Evolutionary conservation across 805 yeast species (phyloP).

Genomic region (Suhomyces kilbournensis): DNA sequence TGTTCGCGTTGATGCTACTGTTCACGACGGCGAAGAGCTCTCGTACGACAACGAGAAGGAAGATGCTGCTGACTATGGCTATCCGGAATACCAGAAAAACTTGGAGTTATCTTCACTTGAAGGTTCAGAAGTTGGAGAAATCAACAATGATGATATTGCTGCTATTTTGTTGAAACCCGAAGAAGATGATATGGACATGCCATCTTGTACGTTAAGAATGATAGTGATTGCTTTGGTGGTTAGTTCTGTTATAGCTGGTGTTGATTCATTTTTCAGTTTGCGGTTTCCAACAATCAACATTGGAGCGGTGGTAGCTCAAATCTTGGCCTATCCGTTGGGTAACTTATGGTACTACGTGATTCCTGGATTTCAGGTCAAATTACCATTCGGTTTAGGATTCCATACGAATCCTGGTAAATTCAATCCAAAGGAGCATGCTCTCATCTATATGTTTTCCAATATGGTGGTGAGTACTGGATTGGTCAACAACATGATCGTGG

Average conservation of each 20-base stretch:
- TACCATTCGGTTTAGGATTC: slow-evolving; percentile 10
- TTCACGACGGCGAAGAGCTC: neutral
- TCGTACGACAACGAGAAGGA: neutral
- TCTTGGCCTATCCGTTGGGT: slow-evolving; percentile 21
- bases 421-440: slow-evolving; percentile 19
- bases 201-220: neutral
- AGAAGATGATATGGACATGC: neutral
- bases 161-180: neutral
- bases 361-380: slow-evolving; percentile 7
- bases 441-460: slow-evolving; percentile 16
- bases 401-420: slow-evolving; percentile 19
- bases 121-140: neutral
- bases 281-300: slow-evolving; percentile 23
- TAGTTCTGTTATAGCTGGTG: slow-evolving; percentile 19
- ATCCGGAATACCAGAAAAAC: neutral
- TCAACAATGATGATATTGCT: neutral
- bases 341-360: slow-evolving; percentile 1
- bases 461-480: slow-evolving; percentile 19
- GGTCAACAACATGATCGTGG: slow-evolving; percentile 17
- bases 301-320: slow-evolving; percentile 20
- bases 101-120: neutral
- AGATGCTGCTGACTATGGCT: neutral
- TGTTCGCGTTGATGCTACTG: neutral
- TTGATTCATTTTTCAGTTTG: slow-evolving; percentile 21
- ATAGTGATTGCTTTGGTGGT: neutral